Evolutionary conservation across 2,329 filamentous ascomycete genomes (phyloP).

Genomic region (Pestalotiopsis sp.): DNA sequence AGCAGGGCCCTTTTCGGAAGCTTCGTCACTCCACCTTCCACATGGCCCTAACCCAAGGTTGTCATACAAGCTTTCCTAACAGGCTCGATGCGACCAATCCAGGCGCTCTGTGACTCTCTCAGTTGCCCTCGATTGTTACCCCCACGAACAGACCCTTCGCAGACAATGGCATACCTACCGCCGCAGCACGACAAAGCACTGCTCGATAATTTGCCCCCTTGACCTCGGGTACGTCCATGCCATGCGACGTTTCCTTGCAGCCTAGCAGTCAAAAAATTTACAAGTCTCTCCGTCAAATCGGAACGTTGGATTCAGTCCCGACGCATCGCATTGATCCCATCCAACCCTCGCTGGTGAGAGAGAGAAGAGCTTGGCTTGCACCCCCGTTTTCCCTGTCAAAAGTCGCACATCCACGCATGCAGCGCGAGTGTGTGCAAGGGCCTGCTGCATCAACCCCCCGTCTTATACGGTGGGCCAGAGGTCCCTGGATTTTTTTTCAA

Average conservation of each 20-base stretch:
- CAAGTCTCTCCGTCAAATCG: neutral
- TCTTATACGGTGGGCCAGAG: neutral
- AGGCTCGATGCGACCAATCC: neutral
- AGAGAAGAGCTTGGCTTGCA: neutral
- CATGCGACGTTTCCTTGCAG: neutral
- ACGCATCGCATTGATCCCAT: constrained; percentile 1
- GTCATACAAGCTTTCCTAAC: constrained; percentile 3
- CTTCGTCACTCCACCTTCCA: constrained; percentile 1
- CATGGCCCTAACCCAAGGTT: neutral
- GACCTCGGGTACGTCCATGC: neutral
- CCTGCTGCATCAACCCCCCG: neutral
- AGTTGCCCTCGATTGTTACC: neutral
- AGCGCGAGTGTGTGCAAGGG: neutral
- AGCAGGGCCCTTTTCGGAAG: neutral
- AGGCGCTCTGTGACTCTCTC: neutral
- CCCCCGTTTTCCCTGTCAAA: neutral
- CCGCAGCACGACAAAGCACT: neutral
- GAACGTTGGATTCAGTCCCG: constrained; percentile 1
- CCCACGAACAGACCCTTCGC: neutral
- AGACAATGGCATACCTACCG: neutral
- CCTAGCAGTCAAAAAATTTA: neutral
- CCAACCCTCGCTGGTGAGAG: neutral
- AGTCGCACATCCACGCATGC: neutral
- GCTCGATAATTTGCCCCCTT: neutral
- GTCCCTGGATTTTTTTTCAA: neutral